Evolutionary conservation across 129 eudicot genomes (phyloP), one percentile per base, ranked within the genome.

Genomic region (Kitagawia praeruptora): DNA sequence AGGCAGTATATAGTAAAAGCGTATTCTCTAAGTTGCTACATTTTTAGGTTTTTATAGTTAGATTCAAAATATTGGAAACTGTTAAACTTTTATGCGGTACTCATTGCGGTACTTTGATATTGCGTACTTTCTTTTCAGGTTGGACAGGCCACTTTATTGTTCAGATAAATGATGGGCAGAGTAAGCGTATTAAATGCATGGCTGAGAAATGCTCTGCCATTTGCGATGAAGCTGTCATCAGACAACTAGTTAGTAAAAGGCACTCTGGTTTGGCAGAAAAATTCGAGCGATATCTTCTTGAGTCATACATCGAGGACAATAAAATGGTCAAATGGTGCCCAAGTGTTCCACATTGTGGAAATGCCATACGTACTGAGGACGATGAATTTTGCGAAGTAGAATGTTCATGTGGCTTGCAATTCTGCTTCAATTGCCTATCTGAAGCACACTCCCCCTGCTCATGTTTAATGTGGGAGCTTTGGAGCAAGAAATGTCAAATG

Each of bases 241-340:
- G 79, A 79, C 84, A 76, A 28, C 84, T 88, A 37, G 91, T 88
- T 58, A 81, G 86, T 66, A 74, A 53, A 71, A 81, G 71, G 70
- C 82, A 85, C 75, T 87, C 86, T 48, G 89, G 80, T 80, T 64
- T 88, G n/a, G 91, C 91, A 6, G 87, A 88, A 81, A 88, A 85
- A 69, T 88, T 88, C 77, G 91, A 88, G 40, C 84, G 91, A 4
- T 88, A 83, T 81, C 85, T 88, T 54, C 86, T 85, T 3, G 91
- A 88, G 79, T 88, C 91, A 53, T 88, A 88, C 66, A 85, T 88
- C 38, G 91, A 85, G 81, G 91, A 88, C 82, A 88, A 88, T 85
- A 83, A 80, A 54, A 88, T 79, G 91, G 91, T 88, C 5, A 88
- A 88, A 75, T 88, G 91, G 91, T 88, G 91, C 80, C 91, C 89